These are phyloP conservation scores for Camellia japonica DNA, from an alignment of 148 eudicot genomes.

Conservation along the genomic window DNA sequence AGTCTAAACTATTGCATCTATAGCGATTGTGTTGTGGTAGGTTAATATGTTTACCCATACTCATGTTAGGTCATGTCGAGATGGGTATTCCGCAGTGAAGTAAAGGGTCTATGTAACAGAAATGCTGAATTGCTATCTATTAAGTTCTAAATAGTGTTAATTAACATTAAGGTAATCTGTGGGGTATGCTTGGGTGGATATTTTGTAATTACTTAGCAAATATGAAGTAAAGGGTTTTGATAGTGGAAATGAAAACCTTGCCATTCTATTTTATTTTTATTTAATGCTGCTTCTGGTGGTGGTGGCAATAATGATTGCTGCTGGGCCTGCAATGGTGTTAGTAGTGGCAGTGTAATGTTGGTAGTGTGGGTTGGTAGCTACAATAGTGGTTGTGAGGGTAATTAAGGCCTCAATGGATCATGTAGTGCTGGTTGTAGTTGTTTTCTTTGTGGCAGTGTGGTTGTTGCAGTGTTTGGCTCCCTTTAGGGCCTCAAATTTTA, in stretches of 20 bases:
- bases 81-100: not conserved
- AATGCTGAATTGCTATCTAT: not conserved
- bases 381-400: not conserved
- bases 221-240: not conserved
- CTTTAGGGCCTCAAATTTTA: not conserved
- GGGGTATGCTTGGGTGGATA: too few relatives aligned
- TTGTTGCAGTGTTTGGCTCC: not conserved
- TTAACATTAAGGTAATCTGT: too few relatives aligned
- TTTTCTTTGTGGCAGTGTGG: not conserved
- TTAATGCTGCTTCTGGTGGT: not conserved
- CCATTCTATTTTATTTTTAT: not conserved
- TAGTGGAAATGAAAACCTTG: not conserved
- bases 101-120: not conserved
- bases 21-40: not conserved
- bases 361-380: not conserved
- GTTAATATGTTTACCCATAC: not conserved
- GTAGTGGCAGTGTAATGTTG: not conserved
- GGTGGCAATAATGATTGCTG: not conserved
- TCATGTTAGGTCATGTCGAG: not conserved
- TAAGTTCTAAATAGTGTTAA: too few relatives aligned
- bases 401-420: not conserved
- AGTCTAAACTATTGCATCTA: not conserved
- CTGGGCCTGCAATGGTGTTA: not conserved
- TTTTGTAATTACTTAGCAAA: too few relatives aligned
- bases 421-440: not conserved